Evolutionary conservation across 805 yeast species (phyloP).

Genomic region (Hanseniaspora nectarophila): DNA sequence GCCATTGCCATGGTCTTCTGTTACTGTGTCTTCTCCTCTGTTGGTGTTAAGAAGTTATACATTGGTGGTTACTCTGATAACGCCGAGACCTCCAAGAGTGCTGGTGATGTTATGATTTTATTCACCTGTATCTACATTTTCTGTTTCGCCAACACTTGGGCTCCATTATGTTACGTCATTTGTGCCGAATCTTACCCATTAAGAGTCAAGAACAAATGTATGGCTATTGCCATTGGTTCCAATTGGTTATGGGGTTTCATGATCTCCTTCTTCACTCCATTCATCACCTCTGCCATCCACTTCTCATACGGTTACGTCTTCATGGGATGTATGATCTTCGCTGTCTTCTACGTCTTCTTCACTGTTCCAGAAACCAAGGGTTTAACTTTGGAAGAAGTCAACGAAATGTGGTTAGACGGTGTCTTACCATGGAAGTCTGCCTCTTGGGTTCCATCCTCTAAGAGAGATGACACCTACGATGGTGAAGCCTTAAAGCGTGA

Average conservation of each 20-base stretch:
- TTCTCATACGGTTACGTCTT: slow-evolving; percentile 61
- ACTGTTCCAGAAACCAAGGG: slow-evolving; percentile 72
- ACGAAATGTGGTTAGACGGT: slow-evolving; percentile 42
- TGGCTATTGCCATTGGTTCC: slow-evolving; percentile 46
- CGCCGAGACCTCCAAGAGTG: slow-evolving; percentile 18
- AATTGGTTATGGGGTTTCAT: slow-evolving; percentile 57
- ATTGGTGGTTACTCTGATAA: slow-evolving; percentile 28
- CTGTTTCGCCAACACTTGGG: slow-evolving; percentile 63
- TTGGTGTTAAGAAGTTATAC: slow-evolving; percentile 40
- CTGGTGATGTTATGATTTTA: slow-evolving; percentile 32
- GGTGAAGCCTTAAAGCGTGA: slow-evolving; percentile 24
- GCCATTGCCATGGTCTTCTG: slow-evolving; percentile 36
- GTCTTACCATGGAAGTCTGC: slow-evolving; percentile 39
- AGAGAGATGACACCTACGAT: slow-evolving; percentile 26
- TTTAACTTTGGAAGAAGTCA: slow-evolving; percentile 70
- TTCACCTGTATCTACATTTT: slow-evolving; percentile 41
- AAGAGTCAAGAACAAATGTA: slow-evolving; percentile 47
- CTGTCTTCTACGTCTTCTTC: slow-evolving; percentile 58
- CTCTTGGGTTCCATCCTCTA: slow-evolving; percentile 41
- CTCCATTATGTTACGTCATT: slow-evolving; percentile 51
- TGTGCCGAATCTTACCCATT: slow-evolving; percentile 57
- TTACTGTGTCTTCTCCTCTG: slow-evolving; percentile 38
- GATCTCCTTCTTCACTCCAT: slow-evolving; percentile 64
- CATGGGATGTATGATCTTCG: slow-evolving; percentile 48
- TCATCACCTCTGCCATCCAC: slow-evolving; percentile 51